Conservation (phyloP, 805 yeast species). For the Wickerhamomyces silvicola region DNA sequence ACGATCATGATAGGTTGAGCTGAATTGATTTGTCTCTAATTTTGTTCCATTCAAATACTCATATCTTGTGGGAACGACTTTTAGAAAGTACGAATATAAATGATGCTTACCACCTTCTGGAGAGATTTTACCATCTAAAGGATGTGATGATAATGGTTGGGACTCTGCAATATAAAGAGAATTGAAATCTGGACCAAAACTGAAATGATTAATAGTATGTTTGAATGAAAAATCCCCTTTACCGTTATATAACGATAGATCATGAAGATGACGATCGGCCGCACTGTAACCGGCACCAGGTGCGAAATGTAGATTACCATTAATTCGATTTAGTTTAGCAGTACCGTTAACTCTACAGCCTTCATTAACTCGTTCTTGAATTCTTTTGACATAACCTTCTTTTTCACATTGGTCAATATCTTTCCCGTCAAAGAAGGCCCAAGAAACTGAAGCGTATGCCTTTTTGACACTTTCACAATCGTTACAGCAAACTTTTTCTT, state of each 20-base stretch:
- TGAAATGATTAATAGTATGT: slow-evolving; percentile 72
- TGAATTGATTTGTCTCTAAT: slow-evolving; percentile 82
- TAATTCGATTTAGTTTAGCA: slow-evolving; percentile 74
- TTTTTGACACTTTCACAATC: slow-evolving; percentile 73
- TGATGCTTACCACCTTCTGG: slow-evolving; percentile 45
- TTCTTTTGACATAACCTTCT: slow-evolving; percentile 71
- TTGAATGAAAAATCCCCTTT: slow-evolving; percentile 60
- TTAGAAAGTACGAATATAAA: slow-evolving; percentile 70
- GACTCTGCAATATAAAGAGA: slow-evolving; percentile 16
- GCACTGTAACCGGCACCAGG: slow-evolving; percentile 76
- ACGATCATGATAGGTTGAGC: slow-evolving; percentile 82
- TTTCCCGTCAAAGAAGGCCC: slow-evolving; percentile 90
- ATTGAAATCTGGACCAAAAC: slow-evolving; percentile 65
- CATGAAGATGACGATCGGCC: slow-evolving; percentile 71
- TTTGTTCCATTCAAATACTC: slow-evolving; percentile 52
- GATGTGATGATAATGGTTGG: slow-evolving; percentile 47
- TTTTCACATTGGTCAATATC: slow-evolving; percentile 85
- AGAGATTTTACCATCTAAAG: slow-evolving; percentile 52
- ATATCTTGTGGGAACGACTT: slow-evolving; percentile 85
- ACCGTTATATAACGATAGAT: slow-evolving; percentile 62
- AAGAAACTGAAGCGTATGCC: slow-evolving; percentile 70
- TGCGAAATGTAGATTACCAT: slow-evolving; percentile 91
- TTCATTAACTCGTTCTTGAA: slow-evolving; percentile 58
- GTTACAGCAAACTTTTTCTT: slow-evolving; percentile 66
- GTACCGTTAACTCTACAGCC: slow-evolving; percentile 87